Percentiles rank a stretch among this genome's conserved stretches.
Evolutionary conservation across 306 rosid species (phyloP).

Genomic region (Dryas octopetala): DNA sequence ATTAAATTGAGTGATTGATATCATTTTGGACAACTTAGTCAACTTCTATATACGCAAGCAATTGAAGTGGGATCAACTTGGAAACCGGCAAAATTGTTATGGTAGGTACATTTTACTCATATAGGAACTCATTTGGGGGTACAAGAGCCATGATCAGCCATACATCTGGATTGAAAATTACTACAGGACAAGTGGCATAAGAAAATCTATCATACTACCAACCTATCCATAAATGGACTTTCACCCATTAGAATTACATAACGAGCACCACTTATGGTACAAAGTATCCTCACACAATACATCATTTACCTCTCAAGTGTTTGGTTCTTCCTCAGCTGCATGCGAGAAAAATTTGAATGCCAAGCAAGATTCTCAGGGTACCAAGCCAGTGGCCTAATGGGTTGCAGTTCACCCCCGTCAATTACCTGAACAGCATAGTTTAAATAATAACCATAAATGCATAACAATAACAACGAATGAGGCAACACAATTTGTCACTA

Average conservation of each 20-base stretch:
- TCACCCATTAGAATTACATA: background rate
- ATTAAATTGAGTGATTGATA: conserved; percentile 3
- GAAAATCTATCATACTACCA: background rate
- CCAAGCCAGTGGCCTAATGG: conserved; percentile 91
- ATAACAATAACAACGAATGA: background rate
- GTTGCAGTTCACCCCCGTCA: conserved; percentile 68
- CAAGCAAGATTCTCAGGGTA: conserved; percentile 93
- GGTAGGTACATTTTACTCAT: background rate
- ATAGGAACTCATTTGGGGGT: background rate
- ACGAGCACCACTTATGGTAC: background rate
- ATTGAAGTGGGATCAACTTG: conserved; percentile 10
- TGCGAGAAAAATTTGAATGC: conserved; percentile 94
- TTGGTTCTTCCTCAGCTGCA: conserved; percentile 96
- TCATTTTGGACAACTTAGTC: conserved; percentile 21
- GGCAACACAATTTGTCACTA: background rate
- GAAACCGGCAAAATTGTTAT: conserved; percentile 16
- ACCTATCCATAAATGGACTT: background rate
- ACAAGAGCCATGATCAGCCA: background rate
- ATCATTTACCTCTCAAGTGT: conserved; percentile 76
- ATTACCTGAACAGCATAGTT: conserved; percentile 43
- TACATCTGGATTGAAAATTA: background rate
- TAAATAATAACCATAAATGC: background rate
- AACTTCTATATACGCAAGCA: conserved; percentile 1
- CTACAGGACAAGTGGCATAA: background rate
- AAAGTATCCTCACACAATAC: conserved; percentile 13